Evolutionary conservation across 2,329 filamentous ascomycete species (phyloP).

Genomic region (Clarireedia homoeocarpa): DNA sequence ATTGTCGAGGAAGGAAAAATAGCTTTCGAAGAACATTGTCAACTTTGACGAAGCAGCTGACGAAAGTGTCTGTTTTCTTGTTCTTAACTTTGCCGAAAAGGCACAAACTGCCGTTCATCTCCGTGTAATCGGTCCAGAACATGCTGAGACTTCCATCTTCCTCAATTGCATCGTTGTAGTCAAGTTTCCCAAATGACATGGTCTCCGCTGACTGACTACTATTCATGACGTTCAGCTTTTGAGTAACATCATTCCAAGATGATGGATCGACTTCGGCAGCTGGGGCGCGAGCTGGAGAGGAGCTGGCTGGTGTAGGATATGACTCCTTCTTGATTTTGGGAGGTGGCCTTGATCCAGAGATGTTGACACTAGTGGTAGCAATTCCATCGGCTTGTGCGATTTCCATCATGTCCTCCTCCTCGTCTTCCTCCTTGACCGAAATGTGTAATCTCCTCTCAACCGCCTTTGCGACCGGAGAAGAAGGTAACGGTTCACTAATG

Average conservation of each 20-base stretch:
- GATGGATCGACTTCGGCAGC: slow-evolving; percentile 64
- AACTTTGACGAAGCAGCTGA: slow-evolving; percentile 92
- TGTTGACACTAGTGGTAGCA: slow-evolving; percentile 68
- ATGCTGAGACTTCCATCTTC: slow-evolving; percentile 85
- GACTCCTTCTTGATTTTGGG: slow-evolving; percentile 66
- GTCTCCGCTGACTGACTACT: slow-evolving; percentile 61
- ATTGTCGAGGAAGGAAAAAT: slow-evolving; percentile 80
- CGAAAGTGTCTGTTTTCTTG: slow-evolving; percentile 68
- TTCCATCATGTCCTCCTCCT: slow-evolving; percentile 80
- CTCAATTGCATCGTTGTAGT: slow-evolving; percentile 79
- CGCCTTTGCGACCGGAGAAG: slow-evolving; percentile 76
- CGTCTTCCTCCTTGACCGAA: slow-evolving; percentile 57
- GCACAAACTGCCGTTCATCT: slow-evolving; percentile 84
- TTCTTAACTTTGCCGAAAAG: slow-evolving; percentile 95
- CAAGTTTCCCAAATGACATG: slow-evolving; percentile 68
- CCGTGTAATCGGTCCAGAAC: slow-evolving; percentile 96
- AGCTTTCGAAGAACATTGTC: slow-evolving; percentile 91
- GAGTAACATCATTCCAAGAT: slow-evolving; percentile 81
- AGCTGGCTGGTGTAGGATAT: slow-evolving; percentile 65
- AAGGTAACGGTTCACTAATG: slow-evolving; percentile 83
- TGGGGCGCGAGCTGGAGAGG: slow-evolving; percentile 61
- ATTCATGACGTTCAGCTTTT: slow-evolving; percentile 77
- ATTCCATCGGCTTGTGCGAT: slow-evolving; percentile 69
- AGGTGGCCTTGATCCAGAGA: slow-evolving; percentile 69
- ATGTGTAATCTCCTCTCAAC: slow-evolving; percentile 60